These are phyloP conservation scores for Neurospora cerealis DNA, from an alignment of 495 filamentous ascomycete genomes.

Conservation along the genomic window DNA sequence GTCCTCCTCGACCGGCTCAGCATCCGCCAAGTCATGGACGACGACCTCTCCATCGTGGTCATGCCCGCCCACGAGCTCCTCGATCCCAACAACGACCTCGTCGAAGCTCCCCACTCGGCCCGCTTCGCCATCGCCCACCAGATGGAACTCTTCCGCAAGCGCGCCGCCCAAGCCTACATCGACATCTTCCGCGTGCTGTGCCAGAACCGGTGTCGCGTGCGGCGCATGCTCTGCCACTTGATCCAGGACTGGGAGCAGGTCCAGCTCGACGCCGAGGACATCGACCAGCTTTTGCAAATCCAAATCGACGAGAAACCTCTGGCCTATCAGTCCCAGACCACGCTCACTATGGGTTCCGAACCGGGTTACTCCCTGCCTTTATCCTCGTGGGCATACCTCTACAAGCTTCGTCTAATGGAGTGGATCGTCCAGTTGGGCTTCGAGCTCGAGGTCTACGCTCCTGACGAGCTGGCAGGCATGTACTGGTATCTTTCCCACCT, in stretches of 20 bases:
- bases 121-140: constrained; percentile 63
- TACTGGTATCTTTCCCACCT: constrained; percentile 72
- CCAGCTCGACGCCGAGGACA: constrained; percentile 70
- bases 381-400: constrained; percentile 78
- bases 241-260: constrained; percentile 78
- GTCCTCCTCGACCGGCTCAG: constrained; percentile 54
- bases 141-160: constrained; percentile 73
- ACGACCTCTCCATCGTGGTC: constrained; percentile 67
- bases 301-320: constrained; percentile 53
- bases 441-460: constrained; percentile 80
- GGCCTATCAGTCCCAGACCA: constrained; percentile 15
- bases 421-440: constrained; percentile 91
- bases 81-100: constrained; percentile 59
- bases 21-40: constrained; percentile 63
- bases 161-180: constrained; percentile 65
- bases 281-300: constrained; percentile 61
- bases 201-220: constrained; percentile 80
- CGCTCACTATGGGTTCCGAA: constrained; percentile 19
- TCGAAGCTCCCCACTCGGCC: constrained; percentile 69
- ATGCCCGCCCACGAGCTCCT: constrained; percentile 62
- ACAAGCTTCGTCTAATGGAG: constrained; percentile 80
- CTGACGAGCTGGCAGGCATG: constrained; percentile 80
- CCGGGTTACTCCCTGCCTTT: constrained; percentile 53
- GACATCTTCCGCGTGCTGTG: constrained; percentile 76
- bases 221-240: constrained; percentile 72